These are phyloP conservation scores for Claviceps fusiformis DNA, from an alignment of 2,329 filamentous ascomycete species.

Conservation along the genomic window DNA sequence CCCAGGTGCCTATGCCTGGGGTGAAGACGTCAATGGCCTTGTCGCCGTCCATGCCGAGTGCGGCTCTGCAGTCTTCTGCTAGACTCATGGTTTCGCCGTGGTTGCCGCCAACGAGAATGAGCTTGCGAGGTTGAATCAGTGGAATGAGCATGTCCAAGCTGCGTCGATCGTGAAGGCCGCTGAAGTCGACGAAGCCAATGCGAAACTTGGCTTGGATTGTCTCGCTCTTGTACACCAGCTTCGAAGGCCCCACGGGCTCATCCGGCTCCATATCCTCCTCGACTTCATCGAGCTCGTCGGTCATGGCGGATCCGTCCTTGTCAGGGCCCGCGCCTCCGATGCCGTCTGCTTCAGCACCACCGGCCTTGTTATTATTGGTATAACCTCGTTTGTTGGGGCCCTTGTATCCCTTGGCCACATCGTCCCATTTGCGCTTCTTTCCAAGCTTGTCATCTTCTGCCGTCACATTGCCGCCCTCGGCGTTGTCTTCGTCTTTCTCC, in stretches of 20 bases:
- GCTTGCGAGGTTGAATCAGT: slow-evolving; percentile 81
- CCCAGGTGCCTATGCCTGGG: slow-evolving; percentile 54
- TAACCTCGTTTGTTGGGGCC: slow-evolving; percentile 48
- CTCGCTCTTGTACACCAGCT: slow-evolving; percentile 52
- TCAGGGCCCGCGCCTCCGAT: slow-evolving; percentile 22
- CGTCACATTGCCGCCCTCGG: slow-evolving; percentile 28
- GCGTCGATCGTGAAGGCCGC: slow-evolving; percentile 82
- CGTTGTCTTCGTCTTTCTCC: slow-evolving; percentile 66
- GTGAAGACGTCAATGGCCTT: slow-evolving; percentile 63
- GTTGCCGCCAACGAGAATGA: slow-evolving; percentile 80
- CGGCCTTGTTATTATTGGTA: slow-evolving; percentile 22
- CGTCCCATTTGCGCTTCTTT: slow-evolving; percentile 91
- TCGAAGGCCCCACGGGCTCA: slow-evolving; percentile 53
- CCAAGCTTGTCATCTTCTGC: slow-evolving; percentile 54
- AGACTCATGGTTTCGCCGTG: slow-evolving; percentile 65
- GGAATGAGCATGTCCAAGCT: slow-evolving; percentile 91
- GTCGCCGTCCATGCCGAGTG: slow-evolving; percentile 38
- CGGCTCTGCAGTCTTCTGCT: slow-evolving; percentile 64
- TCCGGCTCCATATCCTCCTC: slow-evolving; percentile 43
- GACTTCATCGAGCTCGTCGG: slow-evolving; percentile 44
- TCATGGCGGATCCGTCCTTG: slow-evolving; percentile 25
- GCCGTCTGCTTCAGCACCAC: slow-evolving; percentile 32
- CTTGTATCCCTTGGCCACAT: slow-evolving; percentile 27
- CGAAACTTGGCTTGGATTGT: slow-evolving; percentile 56
- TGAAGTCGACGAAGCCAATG: slow-evolving; percentile 82